Conservation (phyloP, 2,329 filamentous ascomycete species). For the Xylariaceae sp. region DNA sequence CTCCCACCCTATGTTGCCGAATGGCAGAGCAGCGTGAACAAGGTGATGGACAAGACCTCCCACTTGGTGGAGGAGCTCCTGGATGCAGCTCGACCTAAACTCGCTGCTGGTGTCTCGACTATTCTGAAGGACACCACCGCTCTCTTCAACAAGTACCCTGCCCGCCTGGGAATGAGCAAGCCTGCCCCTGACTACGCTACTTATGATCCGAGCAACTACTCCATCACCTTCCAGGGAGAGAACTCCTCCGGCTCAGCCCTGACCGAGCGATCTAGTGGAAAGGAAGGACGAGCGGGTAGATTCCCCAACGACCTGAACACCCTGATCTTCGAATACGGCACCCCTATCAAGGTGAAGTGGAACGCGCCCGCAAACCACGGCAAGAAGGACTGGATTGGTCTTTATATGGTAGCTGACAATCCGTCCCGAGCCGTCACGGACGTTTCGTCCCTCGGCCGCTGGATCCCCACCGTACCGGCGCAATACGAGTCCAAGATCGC, state of each 20-base stretch:
- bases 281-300: constrained; percentile 66
- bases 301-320: constrained; percentile 68
- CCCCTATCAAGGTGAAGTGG: constrained; percentile 87
- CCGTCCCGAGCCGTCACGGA: constrained; percentile 77
- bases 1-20: constrained; percentile 77
- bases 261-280: constrained; percentile 59
- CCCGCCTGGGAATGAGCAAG: constrained; percentile 75
- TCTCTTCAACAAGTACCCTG: constrained; percentile 83
- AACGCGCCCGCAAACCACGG: constrained; percentile 80
- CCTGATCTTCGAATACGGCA: constrained; percentile 78
- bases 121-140: constrained; percentile 84
- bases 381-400: constrained; percentile 89
- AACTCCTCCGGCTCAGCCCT: constrained; percentile 46
- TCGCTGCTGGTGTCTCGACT: constrained; percentile 78
- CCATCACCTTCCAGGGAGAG: constrained; percentile 66
- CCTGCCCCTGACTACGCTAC: constrained; percentile 76
- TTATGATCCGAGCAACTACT: constrained; percentile 74
- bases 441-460: constrained; percentile 80
- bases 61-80: constrained; percentile 90
- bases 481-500: constrained; percentile 70
- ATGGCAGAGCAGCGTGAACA: constrained; percentile 82
- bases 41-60: constrained; percentile 76
- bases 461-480: constrained; percentile 74
- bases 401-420: constrained; percentile 96
- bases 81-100: constrained; percentile 76